Evolutionary conservation across 2,329 filamentous ascomycete genomes (phyloP), one percentile per base, ranked within the genome.

Genomic region (Verticillium isaacii): DNA sequence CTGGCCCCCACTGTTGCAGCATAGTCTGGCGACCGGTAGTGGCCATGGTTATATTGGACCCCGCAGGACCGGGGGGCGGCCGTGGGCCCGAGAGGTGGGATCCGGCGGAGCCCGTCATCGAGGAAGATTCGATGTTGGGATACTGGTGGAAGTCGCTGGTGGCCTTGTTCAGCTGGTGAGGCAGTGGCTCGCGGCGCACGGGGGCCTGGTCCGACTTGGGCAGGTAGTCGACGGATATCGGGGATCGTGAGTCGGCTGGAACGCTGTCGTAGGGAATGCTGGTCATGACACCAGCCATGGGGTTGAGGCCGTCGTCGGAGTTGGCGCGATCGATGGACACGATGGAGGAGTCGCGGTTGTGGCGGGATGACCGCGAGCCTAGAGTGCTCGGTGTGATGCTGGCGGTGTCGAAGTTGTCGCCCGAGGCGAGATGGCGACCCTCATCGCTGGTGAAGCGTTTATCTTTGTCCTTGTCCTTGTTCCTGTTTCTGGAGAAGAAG

Each of bases 401-500:
- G 69, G 81, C 78, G 59, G 85, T 82, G 68, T 89, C 87, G 70
- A 85, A 82, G 56, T 73, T 68, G 68, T 89, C 83, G 67, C 80
- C 81, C 60, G 82, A 80, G 68, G 77, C 77, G 64, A 82, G 71
- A 67, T 83, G 82, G 67, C 81, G 81, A 68, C 81, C 80, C 71
- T 88, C 85, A 68, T 85, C 82, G 74, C 86, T 85, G 65, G 81
- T 76, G 69, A 82, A 81, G 73, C 88, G 85, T 74, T 88, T 87
- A 70, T 85, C 85, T 50, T 50, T 50, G 45, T 50, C 45, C 45
- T 50, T 50, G 69, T 84, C 82, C 76, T 88, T 91, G 77, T 96
- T 90, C 79, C 92, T 95, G 78, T 89, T 90, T 72, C 93, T 87
- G 71, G 92, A 93, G 80, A 97, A 97, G 81, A 97, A 92, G 65